Evolutionary conservation across 305 asterid species (phyloP).

Genomic region (Ilex paraguariensis): DNA sequence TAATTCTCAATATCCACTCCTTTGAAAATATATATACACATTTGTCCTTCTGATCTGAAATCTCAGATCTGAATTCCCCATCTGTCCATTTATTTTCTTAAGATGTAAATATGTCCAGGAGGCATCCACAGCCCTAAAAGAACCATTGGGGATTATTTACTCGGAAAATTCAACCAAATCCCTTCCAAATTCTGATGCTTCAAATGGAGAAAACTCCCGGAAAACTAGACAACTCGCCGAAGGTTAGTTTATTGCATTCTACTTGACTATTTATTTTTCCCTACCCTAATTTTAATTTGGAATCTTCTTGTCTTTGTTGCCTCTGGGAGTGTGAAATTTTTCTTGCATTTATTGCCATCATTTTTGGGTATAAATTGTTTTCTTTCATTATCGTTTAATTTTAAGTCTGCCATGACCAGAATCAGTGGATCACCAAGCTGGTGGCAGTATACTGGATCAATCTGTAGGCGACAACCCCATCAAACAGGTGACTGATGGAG

Average conservation of each 20-base stretch:
- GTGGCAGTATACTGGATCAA: conserved; percentile 12
- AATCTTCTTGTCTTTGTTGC: too few relatives aligned
- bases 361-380: conserved; percentile 5
- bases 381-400: conserved; percentile 5
- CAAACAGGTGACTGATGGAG: conserved; percentile 40
- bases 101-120: conserved; percentile 37
- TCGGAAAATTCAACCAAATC: conserved; percentile 35
- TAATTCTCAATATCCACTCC: conserved; percentile 3
- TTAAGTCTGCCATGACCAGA: conserved; percentile 20
- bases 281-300: too few relatives aligned
- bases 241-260: conserved; percentile 32
- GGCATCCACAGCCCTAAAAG: conserved; percentile 47
- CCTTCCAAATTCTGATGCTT: conserved; percentile 32
- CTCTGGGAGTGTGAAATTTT: neutral
- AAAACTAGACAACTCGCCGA: conserved; percentile 62
- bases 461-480: conserved; percentile 43
- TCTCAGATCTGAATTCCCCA: conserved; percentile 11
- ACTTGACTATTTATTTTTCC: neutral
- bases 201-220: conserved; percentile 44
- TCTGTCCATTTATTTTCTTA: conserved; percentile 13
- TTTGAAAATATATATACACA: too few relatives aligned
- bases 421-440: conserved; percentile 31
- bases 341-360: neutral
- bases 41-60: neutral
- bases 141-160: conserved; percentile 55